Evolutionary conservation across 225 moss, liverwort and hornwort genomes (phyloP), one percentile per base, ranked within the genome.

Genomic region (Polytrichum formosum): DNA sequence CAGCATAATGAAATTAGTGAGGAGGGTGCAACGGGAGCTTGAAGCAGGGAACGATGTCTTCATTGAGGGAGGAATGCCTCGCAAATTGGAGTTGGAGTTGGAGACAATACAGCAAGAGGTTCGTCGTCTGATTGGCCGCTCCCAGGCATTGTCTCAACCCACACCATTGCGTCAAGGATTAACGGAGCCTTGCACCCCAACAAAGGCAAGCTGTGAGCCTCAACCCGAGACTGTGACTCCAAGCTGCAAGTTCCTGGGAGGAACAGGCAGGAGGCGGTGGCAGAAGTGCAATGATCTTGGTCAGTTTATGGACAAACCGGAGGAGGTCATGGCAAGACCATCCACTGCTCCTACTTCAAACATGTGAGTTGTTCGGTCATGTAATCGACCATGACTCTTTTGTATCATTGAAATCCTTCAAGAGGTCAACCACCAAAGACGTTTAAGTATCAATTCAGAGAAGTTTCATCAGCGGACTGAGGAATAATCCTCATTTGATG

Each of bases 1-100:
- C 53, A 76, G 70, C 27, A 89, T 87, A 29, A 63, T 89, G 77
- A 87, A 89, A 78, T 70, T 91, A 70, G 87, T 91, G 74, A 72
- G 81, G 58, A 85, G 85, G 75, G 84, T 89, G 19, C 91, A 89
- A 64, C 78, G 75, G 63, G 89, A 91, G 75, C 81, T 91, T 9
- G 85, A 91, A 71, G 75, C 71, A 67, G 82, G 82, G 59, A 84
- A 66, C 56, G 67, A 65, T 55, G 74, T 71, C 20, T 82, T 82
- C 61, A 74, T 70, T 26, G 84, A 68, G 60, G 72, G 79, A 69
- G 77, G n/a, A 25, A 71, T 67, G 55, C 73, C 69, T 64, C 72
- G 28, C 30, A 72, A 62, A 72, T 31, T 82, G 18, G 82, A 83
- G 65, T 83, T 76, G 46, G 46, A 46, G 16, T 13, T 46, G 19